These are phyloP conservation scores for Mycena crocata DNA, from an alignment of 768 basidiomycete genomes.

Conservation along the genomic window DNA sequence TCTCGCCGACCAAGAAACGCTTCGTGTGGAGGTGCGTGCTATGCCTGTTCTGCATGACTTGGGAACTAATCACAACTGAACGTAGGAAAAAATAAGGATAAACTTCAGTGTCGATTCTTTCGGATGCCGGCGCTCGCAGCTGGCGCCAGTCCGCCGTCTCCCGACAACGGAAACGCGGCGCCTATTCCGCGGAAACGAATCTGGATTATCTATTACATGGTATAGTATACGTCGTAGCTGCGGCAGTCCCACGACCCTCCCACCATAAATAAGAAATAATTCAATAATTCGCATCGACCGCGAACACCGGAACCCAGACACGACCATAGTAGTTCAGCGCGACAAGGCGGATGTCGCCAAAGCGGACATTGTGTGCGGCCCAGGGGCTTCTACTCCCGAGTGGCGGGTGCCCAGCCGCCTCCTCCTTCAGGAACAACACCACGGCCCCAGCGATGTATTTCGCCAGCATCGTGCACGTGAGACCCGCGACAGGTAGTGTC, in stretches of 20 bases:
- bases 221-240: background rate
- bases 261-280: background rate
- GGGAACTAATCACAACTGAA: background rate
- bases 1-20: slow-evolving; percentile 88
- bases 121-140: background rate
- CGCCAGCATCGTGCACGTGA: slow-evolving; percentile 18
- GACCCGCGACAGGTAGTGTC: background rate
- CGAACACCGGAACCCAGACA: slow-evolving; percentile 38
- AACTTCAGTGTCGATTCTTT: background rate
- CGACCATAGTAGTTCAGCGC: slow-evolving; percentile 40
- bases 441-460: slow-evolving; percentile 8
- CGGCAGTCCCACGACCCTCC: no score
- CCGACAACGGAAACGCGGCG: background rate
- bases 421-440: slow-evolving; percentile 10
- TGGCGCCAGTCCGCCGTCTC: background rate
- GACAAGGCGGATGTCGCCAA: slow-evolving; percentile 37
- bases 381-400: slow-evolving; percentile 22
- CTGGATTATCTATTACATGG: background rate
- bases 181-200: background rate
- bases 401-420: background rate
- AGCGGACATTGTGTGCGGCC: slow-evolving; percentile 30
- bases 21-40: slow-evolving; percentile 85
- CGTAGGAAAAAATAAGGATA: slow-evolving; percentile 23
- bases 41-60: background rate
- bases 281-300: background rate